Evolutionary conservation across 768 basidiomycete genomes (phyloP).

Genomic region (Russula foetens): DNA sequence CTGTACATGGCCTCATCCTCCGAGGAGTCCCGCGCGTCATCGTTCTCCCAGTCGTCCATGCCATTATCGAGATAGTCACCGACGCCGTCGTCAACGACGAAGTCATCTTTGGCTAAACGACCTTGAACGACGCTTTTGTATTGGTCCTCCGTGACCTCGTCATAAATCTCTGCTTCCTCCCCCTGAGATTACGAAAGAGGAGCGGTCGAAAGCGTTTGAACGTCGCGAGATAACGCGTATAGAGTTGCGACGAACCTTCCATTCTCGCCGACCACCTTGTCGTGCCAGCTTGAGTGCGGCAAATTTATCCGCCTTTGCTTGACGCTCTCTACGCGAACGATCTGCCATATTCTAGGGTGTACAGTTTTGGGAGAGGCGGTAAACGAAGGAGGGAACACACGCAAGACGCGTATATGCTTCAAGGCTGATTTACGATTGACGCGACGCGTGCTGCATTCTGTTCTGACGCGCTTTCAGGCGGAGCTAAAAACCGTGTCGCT

Average conservation of each 20-base stretch:
- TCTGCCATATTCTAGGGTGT: constrained; percentile 24
- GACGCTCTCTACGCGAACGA: constrained; percentile 23
- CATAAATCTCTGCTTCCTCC: constrained; percentile 69
- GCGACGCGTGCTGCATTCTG: constrained; percentile 20
- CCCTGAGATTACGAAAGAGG: constrained; percentile 27
- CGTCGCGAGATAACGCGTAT: constrained; percentile 2
- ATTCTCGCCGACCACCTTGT: constrained; percentile 36
- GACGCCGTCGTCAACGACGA: constrained; percentile 90
- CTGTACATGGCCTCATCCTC: constrained; percentile 35
- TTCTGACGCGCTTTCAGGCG: constrained; percentile 25
- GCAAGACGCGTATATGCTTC: constrained; percentile 1
- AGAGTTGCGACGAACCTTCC: constrained; percentile 35
- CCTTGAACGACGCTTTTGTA: constrained; percentile 80
- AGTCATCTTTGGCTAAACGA: constrained; percentile 82
- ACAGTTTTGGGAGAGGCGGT: not conserved
- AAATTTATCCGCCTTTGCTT: constrained; percentile 36
- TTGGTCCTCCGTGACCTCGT: constrained; percentile 84
- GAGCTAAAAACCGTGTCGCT: constrained; percentile 26
- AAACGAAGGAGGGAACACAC: not conserved
- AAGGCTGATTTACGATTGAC: constrained; percentile 7
- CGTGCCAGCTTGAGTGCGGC: constrained; percentile 49
- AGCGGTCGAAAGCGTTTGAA: constrained; percentile 3
- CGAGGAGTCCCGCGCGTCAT: constrained; percentile 38
- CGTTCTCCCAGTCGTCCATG: constrained; percentile 84
- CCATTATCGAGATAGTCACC: constrained; percentile 93